Conservation (phyloP, 140 eudicot species). For the Senecio squalidus region DNA sequence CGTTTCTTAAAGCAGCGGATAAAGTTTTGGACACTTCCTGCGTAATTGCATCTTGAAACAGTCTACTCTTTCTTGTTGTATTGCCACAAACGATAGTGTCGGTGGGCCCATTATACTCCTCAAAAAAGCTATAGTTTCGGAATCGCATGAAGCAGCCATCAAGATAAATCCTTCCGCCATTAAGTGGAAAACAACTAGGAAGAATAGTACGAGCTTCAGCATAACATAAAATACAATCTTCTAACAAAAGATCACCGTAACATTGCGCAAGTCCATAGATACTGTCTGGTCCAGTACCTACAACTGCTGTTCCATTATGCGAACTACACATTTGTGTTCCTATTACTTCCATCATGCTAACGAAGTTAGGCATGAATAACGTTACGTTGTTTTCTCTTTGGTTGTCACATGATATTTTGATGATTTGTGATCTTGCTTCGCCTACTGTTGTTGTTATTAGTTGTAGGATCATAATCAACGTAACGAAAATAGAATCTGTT, state of each 20-base stretch:
- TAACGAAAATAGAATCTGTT: neutral
- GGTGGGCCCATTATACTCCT: constrained; percentile 28
- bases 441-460: constrained; percentile 30
- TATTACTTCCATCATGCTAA: constrained; percentile 39
- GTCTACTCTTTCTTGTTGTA: neutral
- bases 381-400: constrained; percentile 23
- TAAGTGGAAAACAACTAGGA: constrained; percentile 52
- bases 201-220: constrained; percentile 50
- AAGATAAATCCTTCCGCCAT: constrained; percentile 43
- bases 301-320: constrained; percentile 29
- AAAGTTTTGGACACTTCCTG: constrained; percentile 1
- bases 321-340: constrained; percentile 29
- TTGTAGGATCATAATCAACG: constrained; percentile 10
- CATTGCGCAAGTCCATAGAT: constrained; percentile 60
- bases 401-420: constrained; percentile 29
- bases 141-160: constrained; percentile 64
- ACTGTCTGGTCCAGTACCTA: constrained; percentile 32
- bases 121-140: constrained; percentile 40
- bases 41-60: neutral
- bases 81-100: constrained; percentile 43
- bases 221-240: constrained; percentile 58
- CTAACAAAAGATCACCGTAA: constrained; percentile 54
- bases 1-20: neutral
- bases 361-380: constrained; percentile 26
- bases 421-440: constrained; percentile 44